phyloP scores from a whole-genome alignment of 2,329 filamentous ascomycete species.

The Pseudocercospora fuligena region DNA sequence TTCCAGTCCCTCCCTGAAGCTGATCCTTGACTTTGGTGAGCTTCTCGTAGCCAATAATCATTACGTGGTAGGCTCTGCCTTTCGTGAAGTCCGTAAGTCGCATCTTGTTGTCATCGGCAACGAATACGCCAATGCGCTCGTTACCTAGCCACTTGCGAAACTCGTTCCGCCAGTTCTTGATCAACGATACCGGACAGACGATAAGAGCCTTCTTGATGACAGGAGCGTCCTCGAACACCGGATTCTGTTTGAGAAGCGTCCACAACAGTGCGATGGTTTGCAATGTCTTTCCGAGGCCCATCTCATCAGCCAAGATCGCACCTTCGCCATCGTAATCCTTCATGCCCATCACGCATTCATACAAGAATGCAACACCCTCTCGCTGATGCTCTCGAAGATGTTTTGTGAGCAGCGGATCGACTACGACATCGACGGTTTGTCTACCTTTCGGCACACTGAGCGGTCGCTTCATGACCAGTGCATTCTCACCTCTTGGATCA shows the following conservation, averaged over 20 bases:
- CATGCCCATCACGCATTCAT: constrained; percentile 78
- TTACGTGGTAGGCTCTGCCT: constrained; percentile 69
- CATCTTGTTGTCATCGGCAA: constrained; percentile 61
- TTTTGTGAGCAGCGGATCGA: constrained; percentile 68
- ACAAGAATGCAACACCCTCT: constrained; percentile 72
- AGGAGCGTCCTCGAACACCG: constrained; percentile 62
- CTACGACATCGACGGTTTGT: constrained; percentile 72
- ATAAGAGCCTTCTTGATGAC: constrained; percentile 73
- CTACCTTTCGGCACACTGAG: constrained; percentile 61
- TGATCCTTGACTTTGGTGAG: constrained; percentile 68
- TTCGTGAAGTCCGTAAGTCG: constrained; percentile 70
- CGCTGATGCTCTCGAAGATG: constrained; percentile 70
- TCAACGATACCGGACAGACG: constrained; percentile 73
- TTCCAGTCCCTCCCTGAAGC: constrained; percentile 63
- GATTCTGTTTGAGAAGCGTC: constrained; percentile 75
- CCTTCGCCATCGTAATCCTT: constrained; percentile 68
- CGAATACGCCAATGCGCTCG: constrained; percentile 71
- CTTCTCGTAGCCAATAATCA: constrained; percentile 77
- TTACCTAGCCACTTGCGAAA: constrained; percentile 76
- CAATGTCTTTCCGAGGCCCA: constrained; percentile 75
- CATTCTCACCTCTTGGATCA: constrained; percentile 63
- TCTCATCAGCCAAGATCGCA: constrained; percentile 74
- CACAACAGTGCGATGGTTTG: constrained; percentile 74
- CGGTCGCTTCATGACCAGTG: constrained; percentile 70
- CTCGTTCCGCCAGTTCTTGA: constrained; percentile 73